Conservation (phyloP, 768 basidiomycete genomes). For the Boletus rex-veris region DNA sequence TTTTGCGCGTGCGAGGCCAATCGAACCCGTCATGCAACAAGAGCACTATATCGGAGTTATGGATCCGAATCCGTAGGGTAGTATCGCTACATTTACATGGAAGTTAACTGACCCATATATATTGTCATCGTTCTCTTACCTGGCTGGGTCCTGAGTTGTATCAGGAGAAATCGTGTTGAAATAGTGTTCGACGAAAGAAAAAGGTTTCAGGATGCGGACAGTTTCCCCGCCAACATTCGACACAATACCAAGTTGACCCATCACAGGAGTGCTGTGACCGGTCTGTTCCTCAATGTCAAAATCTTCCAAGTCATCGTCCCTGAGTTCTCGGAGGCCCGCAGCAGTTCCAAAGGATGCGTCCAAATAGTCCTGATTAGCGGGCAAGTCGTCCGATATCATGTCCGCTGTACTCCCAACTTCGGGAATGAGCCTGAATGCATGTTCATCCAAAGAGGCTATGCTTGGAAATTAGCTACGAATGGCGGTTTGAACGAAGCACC, state of each 20-base stretch:
- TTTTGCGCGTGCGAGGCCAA: slow-evolving; percentile 82
- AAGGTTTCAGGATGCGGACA: slow-evolving; percentile 65
- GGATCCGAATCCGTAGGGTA: slow-evolving; percentile 50
- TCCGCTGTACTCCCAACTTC: slow-evolving; percentile 80
- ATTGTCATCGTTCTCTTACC: slow-evolving; percentile 38
- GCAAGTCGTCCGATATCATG: slow-evolving; percentile 89
- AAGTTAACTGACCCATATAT: slow-evolving; percentile 1
- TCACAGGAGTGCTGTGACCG: slow-evolving; percentile 11
- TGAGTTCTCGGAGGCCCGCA: slow-evolving; percentile 68
- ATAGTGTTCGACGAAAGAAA: slow-evolving; percentile 72
- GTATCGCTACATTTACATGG: slow-evolving; percentile 43
- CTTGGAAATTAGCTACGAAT: neutral
- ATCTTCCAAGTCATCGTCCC: slow-evolving; percentile 71
- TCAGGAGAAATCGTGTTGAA: slow-evolving; percentile 66
- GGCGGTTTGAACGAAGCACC: neutral
- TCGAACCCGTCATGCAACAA: slow-evolving; percentile 94
- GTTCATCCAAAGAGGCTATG: slow-evolving; percentile 73
- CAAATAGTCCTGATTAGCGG: slow-evolving; percentile 84
- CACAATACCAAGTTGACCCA: slow-evolving; percentile 40
- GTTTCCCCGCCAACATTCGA: slow-evolving; percentile 81
- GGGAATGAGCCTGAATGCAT: slow-evolving; percentile 72
- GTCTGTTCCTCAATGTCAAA: slow-evolving; percentile 41
- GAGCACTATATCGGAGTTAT: slow-evolving; percentile 60
- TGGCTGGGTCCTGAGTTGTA: slow-evolving; percentile 38
- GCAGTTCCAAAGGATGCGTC: slow-evolving; percentile 79